Conservation (phyloP, 2,329 filamentous ascomycete genomes). For the Fusarium sp. region DNA sequence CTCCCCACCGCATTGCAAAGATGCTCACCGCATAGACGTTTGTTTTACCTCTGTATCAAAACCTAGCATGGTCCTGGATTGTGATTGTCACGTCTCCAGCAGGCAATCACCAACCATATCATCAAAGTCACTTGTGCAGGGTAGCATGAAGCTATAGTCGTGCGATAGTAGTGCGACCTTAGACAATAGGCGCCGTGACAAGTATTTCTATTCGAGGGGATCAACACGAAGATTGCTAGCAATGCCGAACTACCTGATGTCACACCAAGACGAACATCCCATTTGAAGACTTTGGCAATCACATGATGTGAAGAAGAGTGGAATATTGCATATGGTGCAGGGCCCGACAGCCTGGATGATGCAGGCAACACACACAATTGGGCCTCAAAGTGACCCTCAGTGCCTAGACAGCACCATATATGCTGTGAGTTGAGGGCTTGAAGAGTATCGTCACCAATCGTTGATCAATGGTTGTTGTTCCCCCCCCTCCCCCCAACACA, state of each 20-base stretch:
- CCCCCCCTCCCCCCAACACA: not conserved
- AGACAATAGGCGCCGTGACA: constrained; percentile 32
- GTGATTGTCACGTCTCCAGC: constrained; percentile 26
- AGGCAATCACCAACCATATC: constrained; percentile 36
- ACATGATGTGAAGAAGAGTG: constrained; percentile 32
- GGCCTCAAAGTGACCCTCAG: constrained; percentile 34
- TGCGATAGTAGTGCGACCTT: constrained; percentile 39
- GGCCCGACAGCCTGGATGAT: constrained; percentile 33
- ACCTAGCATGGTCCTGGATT: constrained; percentile 7
- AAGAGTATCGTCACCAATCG: constrained; percentile 16
- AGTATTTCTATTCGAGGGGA: constrained; percentile 26
- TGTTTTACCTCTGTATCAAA: constrained; percentile 14
- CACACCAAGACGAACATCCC: constrained; percentile 28
- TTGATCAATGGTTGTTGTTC: not conserved
- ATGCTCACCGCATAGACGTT: constrained; percentile 24
- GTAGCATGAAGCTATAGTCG: constrained; percentile 35
- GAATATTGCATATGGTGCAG: constrained; percentile 23
- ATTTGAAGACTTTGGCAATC: constrained; percentile 36
- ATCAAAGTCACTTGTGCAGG: constrained; percentile 12
- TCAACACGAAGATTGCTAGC: constrained; percentile 9
- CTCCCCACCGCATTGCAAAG: not conserved
- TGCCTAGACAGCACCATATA: constrained; percentile 1
- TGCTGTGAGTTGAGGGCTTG: constrained; percentile 15
- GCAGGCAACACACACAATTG: constrained; percentile 38
- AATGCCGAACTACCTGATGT: constrained; percentile 25